Evolutionary conservation across 208 protist species (phyloP).

Genomic region (Sergeia podlipaevii): DNA sequence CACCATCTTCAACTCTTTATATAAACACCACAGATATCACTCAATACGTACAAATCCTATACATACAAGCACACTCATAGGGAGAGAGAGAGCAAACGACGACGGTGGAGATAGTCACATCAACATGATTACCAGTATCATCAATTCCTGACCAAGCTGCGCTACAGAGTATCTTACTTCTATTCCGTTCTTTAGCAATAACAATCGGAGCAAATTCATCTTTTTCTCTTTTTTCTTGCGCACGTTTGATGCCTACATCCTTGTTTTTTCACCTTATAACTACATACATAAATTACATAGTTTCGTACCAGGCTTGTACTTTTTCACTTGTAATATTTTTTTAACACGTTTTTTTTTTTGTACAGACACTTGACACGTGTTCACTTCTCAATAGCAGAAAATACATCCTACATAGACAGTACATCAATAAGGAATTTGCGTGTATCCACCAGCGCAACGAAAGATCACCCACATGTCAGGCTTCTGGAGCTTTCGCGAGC

Average conservation of each 20-base stretch:
- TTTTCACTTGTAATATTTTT: neutral
- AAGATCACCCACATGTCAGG: slow-evolving; percentile 37
- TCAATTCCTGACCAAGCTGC: too few relatives aligned
- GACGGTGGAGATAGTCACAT: too few relatives aligned
- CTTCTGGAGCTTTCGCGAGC: slow-evolving; percentile 63
- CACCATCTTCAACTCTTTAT: too few relatives aligned
- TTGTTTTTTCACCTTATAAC: neutral
- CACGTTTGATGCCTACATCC: neutral
- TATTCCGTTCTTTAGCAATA: neutral
- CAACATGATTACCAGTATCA: too few relatives aligned
- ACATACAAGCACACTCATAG: neutral
- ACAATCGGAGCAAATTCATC: neutral
- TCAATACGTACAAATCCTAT: neutral
- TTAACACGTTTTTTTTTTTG: slow-evolving; percentile 5
- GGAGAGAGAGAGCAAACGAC: neutral
- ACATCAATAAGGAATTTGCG: too few relatives aligned
- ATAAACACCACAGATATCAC: neutral
- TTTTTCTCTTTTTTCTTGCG: slow-evolving; percentile 3
- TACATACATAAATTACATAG: too few relatives aligned
- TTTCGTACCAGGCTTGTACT: too few relatives aligned
- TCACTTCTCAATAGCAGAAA: too few relatives aligned
- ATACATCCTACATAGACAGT: too few relatives aligned
- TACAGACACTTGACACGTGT: too few relatives aligned
- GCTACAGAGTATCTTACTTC: neutral
- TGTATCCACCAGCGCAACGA: neutral